A percentile compares a stretch with the other conserved stretches of the same genome.
These are phyloP conservation scores for Tetraselmis striata DNA, from an alignment of 139 green algal genomes.

Conservation along the genomic window DNA sequence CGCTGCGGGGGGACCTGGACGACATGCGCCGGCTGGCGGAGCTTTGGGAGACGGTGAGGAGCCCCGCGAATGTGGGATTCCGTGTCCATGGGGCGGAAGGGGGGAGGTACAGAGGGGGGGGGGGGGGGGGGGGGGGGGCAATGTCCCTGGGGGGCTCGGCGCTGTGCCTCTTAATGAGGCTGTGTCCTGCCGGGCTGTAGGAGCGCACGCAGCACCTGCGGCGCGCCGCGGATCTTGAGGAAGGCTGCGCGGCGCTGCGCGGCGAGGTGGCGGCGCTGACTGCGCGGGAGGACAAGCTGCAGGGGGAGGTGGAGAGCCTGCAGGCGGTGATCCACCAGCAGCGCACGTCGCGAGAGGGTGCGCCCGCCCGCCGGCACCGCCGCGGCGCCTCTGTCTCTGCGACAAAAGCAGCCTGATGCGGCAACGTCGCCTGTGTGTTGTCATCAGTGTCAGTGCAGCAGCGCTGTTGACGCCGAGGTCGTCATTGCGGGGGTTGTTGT, in stretches of 20 bases:
- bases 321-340: background rate
- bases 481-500: background rate
- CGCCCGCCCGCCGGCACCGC: background rate
- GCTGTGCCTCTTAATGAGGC: too few relatives aligned
- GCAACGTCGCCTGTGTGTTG: background rate
- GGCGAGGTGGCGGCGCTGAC: background rate
- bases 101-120: background rate
- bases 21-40: background rate
- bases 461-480: background rate
- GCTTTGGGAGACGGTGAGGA: background rate
- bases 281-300: background rate
- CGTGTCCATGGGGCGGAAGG: background rate
- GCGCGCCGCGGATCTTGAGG: too few relatives aligned
- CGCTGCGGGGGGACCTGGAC: too few relatives aligned
- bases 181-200: too few relatives aligned
- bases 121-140: background rate
- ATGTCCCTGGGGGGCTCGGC: too few relatives aligned
- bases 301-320: background rate
- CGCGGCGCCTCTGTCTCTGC: too few relatives aligned
- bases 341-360: background rate
- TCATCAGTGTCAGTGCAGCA: background rate
- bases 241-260: background rate
- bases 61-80: background rate
- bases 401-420: too few relatives aligned
- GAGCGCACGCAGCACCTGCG: background rate